Conservation (phyloP, 306 rosid genomes). For the Trifolium fragiferum region DNA sequence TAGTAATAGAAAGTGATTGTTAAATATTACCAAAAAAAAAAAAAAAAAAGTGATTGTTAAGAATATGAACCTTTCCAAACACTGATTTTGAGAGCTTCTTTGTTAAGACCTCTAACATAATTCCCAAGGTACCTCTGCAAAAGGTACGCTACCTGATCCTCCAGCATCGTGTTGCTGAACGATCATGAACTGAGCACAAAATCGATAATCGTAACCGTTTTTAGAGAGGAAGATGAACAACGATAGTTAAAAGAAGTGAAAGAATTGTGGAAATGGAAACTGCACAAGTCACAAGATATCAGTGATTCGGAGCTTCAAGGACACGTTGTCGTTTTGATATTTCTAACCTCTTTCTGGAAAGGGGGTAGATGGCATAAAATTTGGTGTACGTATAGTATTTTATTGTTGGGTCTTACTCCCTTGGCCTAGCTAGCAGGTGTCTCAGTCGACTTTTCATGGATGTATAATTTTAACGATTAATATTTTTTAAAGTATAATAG, state of each 20-base stretch:
- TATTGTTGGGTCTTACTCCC: too few species aligned
- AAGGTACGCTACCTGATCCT: conserved; percentile 96
- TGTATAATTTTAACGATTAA: too few species aligned
- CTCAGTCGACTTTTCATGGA: too few species aligned
- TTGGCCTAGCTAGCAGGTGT: too few species aligned
- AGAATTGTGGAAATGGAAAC: not conserved
- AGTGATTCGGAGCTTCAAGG: conserved; percentile 50
- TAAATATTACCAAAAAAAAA: too few species aligned
- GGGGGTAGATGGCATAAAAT: not conserved
- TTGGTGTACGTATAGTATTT: not conserved
- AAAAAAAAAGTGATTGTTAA: conserved; percentile 1
- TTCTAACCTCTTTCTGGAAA: conserved; percentile 12
- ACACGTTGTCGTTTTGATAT: conserved; percentile 41
- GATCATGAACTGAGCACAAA: conserved; percentile 40
- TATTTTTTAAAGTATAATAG: too few species aligned
- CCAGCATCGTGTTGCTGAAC: conserved; percentile 71
- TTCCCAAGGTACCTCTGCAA: conserved; percentile 97
- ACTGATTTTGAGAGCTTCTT: conserved; percentile 98
- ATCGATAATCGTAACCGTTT: conserved; percentile 38
- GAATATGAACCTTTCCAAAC: conserved; percentile 82
- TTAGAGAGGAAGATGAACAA: conserved; percentile 2
- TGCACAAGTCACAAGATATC: conserved; percentile 3
- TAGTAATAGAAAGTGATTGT: not conserved
- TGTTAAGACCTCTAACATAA: conserved; percentile 88
- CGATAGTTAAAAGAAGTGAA: not conserved